Evolutionary conservation across 306 rosid genomes (phyloP).

Genomic region (Ormosia semicastrata): DNA sequence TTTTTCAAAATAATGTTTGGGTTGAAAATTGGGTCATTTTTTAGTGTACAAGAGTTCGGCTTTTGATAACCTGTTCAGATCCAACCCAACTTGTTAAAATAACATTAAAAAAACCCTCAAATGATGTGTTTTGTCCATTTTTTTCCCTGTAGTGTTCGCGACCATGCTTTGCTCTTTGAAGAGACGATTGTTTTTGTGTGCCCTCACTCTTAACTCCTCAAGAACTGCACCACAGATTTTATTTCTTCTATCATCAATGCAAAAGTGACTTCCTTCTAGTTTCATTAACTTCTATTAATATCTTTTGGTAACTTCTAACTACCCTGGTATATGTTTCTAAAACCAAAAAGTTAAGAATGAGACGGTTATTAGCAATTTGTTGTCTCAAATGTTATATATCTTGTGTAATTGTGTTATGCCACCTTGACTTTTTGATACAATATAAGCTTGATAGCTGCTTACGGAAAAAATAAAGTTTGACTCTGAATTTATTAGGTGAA

Average conservation of each 20-base stretch:
- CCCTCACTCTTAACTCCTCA: neutral
- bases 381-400: neutral
- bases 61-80: neutral
- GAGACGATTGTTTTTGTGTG: neutral
- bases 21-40: neutral
- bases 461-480: neutral
- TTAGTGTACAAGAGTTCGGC: neutral
- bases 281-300: neutral
- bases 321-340: neutral
- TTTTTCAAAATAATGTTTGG: constrained; percentile 12
- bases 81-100: neutral
- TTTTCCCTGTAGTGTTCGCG: neutral
- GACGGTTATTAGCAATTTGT: neutral
- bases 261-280: neutral
- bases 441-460: constrained; percentile 3
- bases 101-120: neutral
- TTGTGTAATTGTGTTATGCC: neutral
- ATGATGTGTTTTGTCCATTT: neutral
- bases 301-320: neutral
- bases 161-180: neutral
- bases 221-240: neutral
- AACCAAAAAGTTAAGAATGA: neutral
- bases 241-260: constrained; percentile 4
- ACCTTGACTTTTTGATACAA: neutral
- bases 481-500: constrained; percentile 56